Evolutionary conservation across 2,329 filamentous ascomycete genomes (phyloP), one percentile per base, ranked within the genome.

Genomic region (Cryphonectria radicalis): DNA sequence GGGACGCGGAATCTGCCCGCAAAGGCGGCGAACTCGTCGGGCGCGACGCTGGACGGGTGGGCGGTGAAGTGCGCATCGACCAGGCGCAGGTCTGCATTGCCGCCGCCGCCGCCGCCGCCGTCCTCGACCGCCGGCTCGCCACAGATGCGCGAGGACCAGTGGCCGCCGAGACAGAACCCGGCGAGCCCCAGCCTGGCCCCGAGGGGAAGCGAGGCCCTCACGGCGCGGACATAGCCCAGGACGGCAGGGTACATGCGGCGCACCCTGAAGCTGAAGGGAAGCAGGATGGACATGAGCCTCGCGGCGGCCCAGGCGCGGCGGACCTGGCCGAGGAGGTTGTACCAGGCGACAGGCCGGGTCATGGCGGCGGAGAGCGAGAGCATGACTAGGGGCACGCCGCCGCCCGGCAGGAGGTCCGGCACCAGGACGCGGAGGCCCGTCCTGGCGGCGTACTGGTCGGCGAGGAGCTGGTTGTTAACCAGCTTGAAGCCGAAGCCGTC

Each of bases 161-260:
- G 78, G 35, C 79, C 82, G 19, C 82, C 82, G 81, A 81, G 83
- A 76, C 82, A 84, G 74, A 82, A 84, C 3, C 81, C 82, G 0
- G 80, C 80, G 7, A 77, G 78, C 28, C 79, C 81, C 67, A 83
- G 75, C 13, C 77, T 77, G 11, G 80, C 72, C 2, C 73, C 66
- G 4, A 76, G 74, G 35, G 75, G 76, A 73, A 77, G 74, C 28
- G 77, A 75, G 42, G 75, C 74, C 28, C 79, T 76, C 11, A 81
- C 73, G 11, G 74, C 69, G 50, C 73, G 70, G 69, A 80, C 77
- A 73, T 81, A 80, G 71, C 74, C 43, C 57, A 77, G 68, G 63
- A 83, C 72, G 46, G 77, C 63, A 19, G 80, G 76, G 70, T 76
- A 74, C 60, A 76, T 65, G 71, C 75, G 71, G 17, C 70, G 66